Conservation (phyloP, 768 basidiomycete species). For the Agrocybe pediades region DNA sequence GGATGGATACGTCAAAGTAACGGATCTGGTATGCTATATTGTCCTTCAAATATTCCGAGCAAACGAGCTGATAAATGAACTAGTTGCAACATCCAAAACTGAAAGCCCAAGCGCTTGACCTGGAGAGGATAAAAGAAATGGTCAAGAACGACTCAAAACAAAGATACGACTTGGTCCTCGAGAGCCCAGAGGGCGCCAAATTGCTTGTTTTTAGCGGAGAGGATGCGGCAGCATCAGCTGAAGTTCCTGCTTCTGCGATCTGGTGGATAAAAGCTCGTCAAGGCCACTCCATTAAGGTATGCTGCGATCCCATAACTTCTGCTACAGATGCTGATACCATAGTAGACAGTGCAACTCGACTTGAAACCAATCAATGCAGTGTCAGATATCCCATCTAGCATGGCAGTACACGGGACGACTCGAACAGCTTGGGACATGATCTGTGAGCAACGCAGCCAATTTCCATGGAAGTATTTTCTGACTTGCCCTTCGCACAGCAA, state of each 20-base stretch:
- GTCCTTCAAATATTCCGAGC: not conserved
- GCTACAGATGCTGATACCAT: not conserved
- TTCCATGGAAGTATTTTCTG: not conserved
- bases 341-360: slow-evolving; percentile 69
- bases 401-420: slow-evolving; percentile 86
- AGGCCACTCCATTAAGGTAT: slow-evolving; percentile 82
- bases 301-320: slow-evolving; percentile 8
- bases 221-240: not conserved
- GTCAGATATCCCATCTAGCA: slow-evolving; percentile 62
- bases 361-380: slow-evolving; percentile 57
- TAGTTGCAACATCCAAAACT: slow-evolving; percentile 76
- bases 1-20: slow-evolving; percentile 86
- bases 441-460: slow-evolving; percentile 37
- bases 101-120: slow-evolving; percentile 49
- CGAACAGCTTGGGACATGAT: slow-evolving; percentile 70
- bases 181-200: slow-evolving; percentile 33
- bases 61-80: not conserved
- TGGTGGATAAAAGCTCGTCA: slow-evolving; percentile 94
- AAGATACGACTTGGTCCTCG: slow-evolving; percentile 60
- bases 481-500: slow-evolving; percentile 39
- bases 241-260: slow-evolving; percentile 25
- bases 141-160: slow-evolving; percentile 70
- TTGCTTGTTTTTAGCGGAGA: slow-evolving; percentile 3
- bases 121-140: slow-evolving; percentile 56
- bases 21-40: slow-evolving; percentile 64